Percentiles rank a stretch among this genome's conserved stretches.
These are phyloP conservation scores for Sporisorium exsertum DNA, from an alignment of 1,284 basidiomycete species.

Conservation along the genomic window DNA sequence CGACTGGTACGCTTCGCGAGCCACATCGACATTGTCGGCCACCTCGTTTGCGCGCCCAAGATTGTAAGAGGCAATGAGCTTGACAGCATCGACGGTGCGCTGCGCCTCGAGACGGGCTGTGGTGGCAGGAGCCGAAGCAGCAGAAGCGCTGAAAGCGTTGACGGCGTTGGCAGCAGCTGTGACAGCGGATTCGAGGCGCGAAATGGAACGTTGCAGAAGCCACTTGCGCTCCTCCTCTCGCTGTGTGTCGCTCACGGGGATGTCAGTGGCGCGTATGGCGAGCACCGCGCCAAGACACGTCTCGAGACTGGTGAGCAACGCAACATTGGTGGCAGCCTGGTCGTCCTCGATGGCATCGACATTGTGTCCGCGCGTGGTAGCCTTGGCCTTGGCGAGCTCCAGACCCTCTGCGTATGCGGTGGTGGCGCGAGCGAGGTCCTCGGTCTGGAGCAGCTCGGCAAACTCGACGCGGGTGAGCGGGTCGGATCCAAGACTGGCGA, in stretches of 20 bases:
- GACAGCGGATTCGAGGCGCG: conserved; percentile 50
- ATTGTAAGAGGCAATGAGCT: conserved; percentile 65
- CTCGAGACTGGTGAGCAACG: conserved; percentile 48
- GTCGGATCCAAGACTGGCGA: conserved; percentile 54
- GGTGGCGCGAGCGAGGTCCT: conserved; percentile 52
- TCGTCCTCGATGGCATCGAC: conserved; percentile 21
- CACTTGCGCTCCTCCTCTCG: conserved; percentile 35
- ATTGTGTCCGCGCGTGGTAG: conserved; percentile 5
- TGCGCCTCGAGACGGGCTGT: conserved; percentile 39
- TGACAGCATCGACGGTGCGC: conserved; percentile 51
- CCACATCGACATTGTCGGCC: conserved; percentile 49
- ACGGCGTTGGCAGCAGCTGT: conserved; percentile 31
- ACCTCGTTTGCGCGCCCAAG: conserved; percentile 63
- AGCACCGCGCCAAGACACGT: conserved; percentile 58
- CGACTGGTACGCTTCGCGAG: conserved; percentile 60
- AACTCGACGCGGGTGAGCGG: conserved; percentile 58
- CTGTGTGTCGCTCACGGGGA: conserved; percentile 36
- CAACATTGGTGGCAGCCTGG: conserved; percentile 27
- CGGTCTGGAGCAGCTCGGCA: conserved; percentile 57
- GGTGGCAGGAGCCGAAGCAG: conserved; percentile 33
- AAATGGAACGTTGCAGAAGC: conserved; percentile 50
- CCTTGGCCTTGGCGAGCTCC: conserved; percentile 30
- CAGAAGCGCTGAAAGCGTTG: conserved; percentile 28
- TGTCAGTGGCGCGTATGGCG: conserved; percentile 48
- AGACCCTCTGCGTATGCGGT: conserved; percentile 48